Evolutionary conservation across 768 basidiomycete species (phyloP).

Genomic region (Lactarius hengduanensis): DNA sequence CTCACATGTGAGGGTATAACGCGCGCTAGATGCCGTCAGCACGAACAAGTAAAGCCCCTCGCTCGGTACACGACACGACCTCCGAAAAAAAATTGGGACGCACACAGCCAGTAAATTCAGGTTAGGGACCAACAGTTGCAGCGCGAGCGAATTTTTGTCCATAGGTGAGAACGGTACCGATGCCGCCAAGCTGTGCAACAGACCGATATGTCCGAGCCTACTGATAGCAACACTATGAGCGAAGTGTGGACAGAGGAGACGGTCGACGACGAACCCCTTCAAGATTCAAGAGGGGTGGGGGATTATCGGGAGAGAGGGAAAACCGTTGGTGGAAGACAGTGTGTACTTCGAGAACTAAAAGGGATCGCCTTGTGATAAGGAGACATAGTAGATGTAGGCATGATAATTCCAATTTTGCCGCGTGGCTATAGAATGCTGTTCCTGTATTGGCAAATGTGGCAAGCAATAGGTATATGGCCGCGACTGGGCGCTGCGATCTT

Average conservation of each 20-base stretch:
- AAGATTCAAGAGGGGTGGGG: not conserved
- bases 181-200: not conserved
- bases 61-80: not conserved
- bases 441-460: too few species aligned
- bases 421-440: too few species aligned
- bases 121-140: not conserved
- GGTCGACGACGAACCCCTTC: not conserved
- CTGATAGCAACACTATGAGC: not conserved
- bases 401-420: too few species aligned
- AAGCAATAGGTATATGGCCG: too few species aligned
- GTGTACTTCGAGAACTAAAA: too few species aligned
- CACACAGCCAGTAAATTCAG: not conserved
- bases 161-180: not conserved
- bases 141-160: not conserved
- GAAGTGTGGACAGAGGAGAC: not conserved
- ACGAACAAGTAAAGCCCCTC: not conserved
- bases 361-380: too few species aligned
- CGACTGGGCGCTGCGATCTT: too few species aligned
- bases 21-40: constrained; percentile 12
- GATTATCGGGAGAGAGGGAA: not conserved
- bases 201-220: not conserved
- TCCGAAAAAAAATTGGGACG: not conserved
- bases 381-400: too few species aligned
- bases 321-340: not conserved
- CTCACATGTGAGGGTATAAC: constrained; percentile 21